A percentile compares a stretch with the other conserved stretches of the same genome.
Conservation (phyloP, 257 asterid species). For the Lycium barbarum region DNA sequence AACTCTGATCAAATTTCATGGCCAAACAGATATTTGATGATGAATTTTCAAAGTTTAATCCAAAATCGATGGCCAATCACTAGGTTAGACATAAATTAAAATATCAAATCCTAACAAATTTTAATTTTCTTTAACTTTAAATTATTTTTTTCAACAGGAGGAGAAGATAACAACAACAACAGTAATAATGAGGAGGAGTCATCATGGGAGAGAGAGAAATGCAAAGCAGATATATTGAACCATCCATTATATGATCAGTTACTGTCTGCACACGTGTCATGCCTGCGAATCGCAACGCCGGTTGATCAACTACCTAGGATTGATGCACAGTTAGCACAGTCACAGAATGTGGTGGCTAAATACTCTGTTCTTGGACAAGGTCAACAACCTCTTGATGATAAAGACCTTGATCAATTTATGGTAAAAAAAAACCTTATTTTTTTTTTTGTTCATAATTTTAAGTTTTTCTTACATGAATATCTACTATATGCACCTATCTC, state of each 20-base stretch:
- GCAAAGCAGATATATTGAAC: slow-evolving; percentile 79
- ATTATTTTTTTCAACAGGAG: background rate
- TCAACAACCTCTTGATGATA: slow-evolving; percentile 62
- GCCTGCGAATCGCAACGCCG: slow-evolving; percentile 95
- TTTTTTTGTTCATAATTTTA: background rate
- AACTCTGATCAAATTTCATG: too few relatives aligned
- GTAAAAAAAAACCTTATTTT: slow-evolving; percentile 39
- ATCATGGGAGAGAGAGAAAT: slow-evolving; percentile 80
- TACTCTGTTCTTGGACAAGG: slow-evolving; percentile 74
- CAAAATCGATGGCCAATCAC: too few relatives aligned
- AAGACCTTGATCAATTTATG: slow-evolving; percentile 97
- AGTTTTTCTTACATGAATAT: background rate
- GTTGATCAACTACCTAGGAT: slow-evolving; percentile 97
- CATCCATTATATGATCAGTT: slow-evolving; percentile 91
- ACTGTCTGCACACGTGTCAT: slow-evolving; percentile 86
- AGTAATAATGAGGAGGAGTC: background rate
- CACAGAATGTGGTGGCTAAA: slow-evolving; percentile 87
- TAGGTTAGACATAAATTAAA: too few relatives aligned
- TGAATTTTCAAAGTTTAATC: too few relatives aligned
- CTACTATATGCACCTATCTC: background rate
- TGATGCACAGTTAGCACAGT: slow-evolving; percentile 94
- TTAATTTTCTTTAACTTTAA: too few relatives aligned
- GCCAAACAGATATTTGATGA: too few relatives aligned
- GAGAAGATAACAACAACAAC: background rate
- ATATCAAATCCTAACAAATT: too few relatives aligned